A percentile compares a stretch with the other conserved stretches of the same genome.
Conservation (phyloP, 805 yeast genomes). For the Yamadazyma insecticola region DNA sequence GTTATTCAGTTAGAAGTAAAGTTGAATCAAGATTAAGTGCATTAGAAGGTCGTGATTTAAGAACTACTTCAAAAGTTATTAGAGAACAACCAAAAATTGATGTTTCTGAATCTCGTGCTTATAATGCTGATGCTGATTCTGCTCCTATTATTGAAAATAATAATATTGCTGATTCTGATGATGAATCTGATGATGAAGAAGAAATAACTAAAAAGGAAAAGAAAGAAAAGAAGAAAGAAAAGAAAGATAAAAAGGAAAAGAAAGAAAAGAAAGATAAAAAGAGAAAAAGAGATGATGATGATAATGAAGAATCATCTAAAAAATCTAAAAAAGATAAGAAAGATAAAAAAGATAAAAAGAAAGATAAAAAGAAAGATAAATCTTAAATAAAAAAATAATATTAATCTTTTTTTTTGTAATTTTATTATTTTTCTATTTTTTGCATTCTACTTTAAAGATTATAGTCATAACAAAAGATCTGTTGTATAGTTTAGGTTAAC, state of each 20-base stretch:
- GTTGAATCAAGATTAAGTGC: constrained; percentile 93
- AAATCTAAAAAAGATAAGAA: constrained; percentile 23
- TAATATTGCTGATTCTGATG: constrained; percentile 17
- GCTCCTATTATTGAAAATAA: constrained; percentile 34
- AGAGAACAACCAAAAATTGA: constrained; percentile 85
- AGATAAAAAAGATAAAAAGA: constrained; percentile 25
- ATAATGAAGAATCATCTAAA: constrained; percentile 21
- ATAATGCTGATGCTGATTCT: constrained; percentile 94
- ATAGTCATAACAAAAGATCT: too few species aligned
- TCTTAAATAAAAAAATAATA: too few species aligned
- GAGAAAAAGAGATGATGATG: constrained; percentile 24
- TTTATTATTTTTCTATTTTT: not conserved
- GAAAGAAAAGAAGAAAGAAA: constrained; percentile 20
- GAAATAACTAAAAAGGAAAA: constrained; percentile 24
- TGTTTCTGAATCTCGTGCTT: constrained; percentile 77
- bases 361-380: constrained; percentile 19
- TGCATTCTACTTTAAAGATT: too few species aligned
- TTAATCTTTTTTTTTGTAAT: not conserved
- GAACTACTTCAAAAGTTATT: constrained; percentile 80
- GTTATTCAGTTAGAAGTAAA: constrained; percentile 85
- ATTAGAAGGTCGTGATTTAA: constrained; percentile 93
- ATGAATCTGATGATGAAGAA: constrained; percentile 25
- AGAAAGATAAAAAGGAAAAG: constrained; percentile 16
- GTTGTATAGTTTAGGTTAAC: not conserved
- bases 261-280: too few species aligned